These are phyloP conservation scores for Lolium rigidum DNA, from an alignment of 176 grass and related monocot species.

Conservation along the genomic window DNA sequence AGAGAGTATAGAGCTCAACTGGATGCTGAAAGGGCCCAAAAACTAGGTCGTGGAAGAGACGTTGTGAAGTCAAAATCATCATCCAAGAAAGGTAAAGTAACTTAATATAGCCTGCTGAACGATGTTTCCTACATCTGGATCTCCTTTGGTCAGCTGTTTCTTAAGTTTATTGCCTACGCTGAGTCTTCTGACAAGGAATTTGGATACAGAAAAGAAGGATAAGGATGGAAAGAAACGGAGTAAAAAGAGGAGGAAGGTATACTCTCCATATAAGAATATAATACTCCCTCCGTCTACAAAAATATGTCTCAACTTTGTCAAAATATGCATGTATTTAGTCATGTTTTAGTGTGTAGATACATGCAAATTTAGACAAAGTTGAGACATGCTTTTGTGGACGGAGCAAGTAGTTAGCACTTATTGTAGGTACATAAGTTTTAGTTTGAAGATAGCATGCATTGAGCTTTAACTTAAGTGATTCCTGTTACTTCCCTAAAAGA, in stretches of 20 bases:
- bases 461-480: background rate
- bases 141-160: background rate
- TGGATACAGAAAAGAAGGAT: conserved; percentile 84
- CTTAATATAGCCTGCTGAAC: background rate
- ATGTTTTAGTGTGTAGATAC: too few relatives aligned
- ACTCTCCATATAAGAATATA: background rate
- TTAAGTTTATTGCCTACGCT: conserved; percentile 33
- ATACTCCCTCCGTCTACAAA: too few relatives aligned
- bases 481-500: background rate
- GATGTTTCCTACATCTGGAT: conserved; percentile 19
- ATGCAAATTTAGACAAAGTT: too few relatives aligned
- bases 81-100: conserved; percentile 77
- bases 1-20: conserved; percentile 99
- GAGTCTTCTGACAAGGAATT: conserved; percentile 46
- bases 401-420: background rate
- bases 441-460: conserved; percentile 15
- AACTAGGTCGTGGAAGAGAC: conserved; percentile 74
- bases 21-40: conserved; percentile 92
- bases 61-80: conserved; percentile 61
- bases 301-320: too few relatives aligned
- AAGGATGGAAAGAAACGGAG: conserved; percentile 81
- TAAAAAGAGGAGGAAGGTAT: conserved; percentile 95
- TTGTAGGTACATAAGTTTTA: conserved; percentile 10
- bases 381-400: too few relatives aligned
- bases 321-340: too few relatives aligned